Conservation (phyloP, 495 filamentous ascomycete genomes). For the Neurospora terricola region DNA sequence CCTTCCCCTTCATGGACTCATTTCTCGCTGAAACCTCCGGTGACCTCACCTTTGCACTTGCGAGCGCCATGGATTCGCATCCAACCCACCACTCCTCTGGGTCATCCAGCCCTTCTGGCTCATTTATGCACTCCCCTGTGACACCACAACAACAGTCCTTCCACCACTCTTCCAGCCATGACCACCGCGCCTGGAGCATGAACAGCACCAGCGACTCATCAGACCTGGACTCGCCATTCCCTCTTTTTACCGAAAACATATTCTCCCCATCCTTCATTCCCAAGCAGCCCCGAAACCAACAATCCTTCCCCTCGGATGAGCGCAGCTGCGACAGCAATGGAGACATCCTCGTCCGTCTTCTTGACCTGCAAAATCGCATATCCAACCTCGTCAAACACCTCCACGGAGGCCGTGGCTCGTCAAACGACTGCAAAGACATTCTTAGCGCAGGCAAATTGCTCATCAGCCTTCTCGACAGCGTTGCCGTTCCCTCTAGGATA, state of each 20-base stretch:
- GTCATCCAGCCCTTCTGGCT: neutral
- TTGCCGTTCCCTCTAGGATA: neutral
- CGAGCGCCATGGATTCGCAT: neutral
- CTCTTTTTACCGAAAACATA: neutral
- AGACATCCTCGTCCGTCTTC: neutral
- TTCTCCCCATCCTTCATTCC: neutral
- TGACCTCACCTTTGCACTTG: neutral
- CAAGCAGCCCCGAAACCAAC: neutral
- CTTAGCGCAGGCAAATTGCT: neutral
- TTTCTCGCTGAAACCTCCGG: neutral
- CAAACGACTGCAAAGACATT: neutral
- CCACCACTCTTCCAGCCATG: neutral
- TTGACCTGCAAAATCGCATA: neutral
- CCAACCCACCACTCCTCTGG: neutral
- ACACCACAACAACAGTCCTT: neutral
- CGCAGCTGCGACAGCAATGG: neutral
- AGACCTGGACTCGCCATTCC: neutral
- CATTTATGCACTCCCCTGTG: neutral
- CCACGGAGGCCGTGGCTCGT: neutral
- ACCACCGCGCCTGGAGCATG: neutral
- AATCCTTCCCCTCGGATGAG: neutral
- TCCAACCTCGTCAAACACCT: neutral
- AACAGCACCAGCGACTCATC: neutral
- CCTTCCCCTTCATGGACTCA: neutral
- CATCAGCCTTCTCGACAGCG: neutral